Base-by-base conservation (phyloP, 129 eudicot species). In the Kitagawia praeruptora region DNA sequence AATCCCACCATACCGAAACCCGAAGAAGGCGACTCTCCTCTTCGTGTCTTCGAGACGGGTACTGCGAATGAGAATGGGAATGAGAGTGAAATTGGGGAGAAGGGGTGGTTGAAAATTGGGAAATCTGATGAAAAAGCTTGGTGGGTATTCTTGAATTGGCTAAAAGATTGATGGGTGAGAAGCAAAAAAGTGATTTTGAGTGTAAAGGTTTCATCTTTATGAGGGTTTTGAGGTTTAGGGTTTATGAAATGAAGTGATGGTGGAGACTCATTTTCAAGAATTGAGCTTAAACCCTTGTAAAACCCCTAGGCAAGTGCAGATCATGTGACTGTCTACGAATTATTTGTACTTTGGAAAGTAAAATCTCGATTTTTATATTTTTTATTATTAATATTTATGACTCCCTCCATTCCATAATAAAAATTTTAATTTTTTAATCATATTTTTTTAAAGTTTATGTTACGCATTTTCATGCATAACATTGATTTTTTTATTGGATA, bases 1-100 rank as follows among this genome's bases (percentile, higher is more conserved):
- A 87, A 79, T 96, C 99, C 99, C 99, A 96, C 99, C 97, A 96
- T 3, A 96, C 99, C 1, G 96, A 90, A 21, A 96, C 99, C 85
- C 91, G 85, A 11, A 96, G 5, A 4, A 70, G 75, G 5, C 75
- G 45, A 39, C 75, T 70, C 45, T 70, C 47, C 13, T 70, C 75
- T 39, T 37, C 75, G 14, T 70, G 47, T 39, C 75, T 18, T 39
- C 75, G 75, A 37, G 75, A 70, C 9, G 45, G 45, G 48, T 70
- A 70, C 2, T 38, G 46, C 0, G 75, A 70, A 37, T 18, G 10
- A 38, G 46, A 69, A 27, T 66, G 40, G 4, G 72, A 31, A 69
- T 31, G 10, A 14, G 41, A 39, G 46, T 37, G 46, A 19, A 70
- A 70, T 39, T 70, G 75, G 42, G 21, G 40, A 38, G 75, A 34